Base-by-base conservation (phyloP, 192 early-diverging fungal genomes). In the Rhizophagus clarus region DNA sequence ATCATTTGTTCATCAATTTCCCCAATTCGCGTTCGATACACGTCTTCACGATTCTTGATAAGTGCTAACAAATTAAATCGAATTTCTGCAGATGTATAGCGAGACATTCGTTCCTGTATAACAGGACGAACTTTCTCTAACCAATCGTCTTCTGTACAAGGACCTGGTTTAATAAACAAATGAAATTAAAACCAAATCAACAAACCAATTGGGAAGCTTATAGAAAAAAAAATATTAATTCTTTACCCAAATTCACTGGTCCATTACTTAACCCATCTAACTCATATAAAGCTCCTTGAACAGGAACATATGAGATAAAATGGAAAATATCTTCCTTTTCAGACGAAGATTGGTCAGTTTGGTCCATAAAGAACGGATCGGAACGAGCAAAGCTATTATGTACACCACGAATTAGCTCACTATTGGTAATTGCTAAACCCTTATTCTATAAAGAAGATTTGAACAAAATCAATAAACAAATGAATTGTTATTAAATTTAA, bases 31-130 rank as follows among this genome's bases (percentile, higher is more conserved):
- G 92, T 83, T 32, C 84, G 74, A 69, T 89, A 85, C 10, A 86
- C 81, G 62, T 90, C 89, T 56, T 88, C 85, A 32, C 90, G 89
- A 79, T 92, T 91, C 61, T 89, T 87, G 11, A 91, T 92, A 8
- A 95, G 85, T 0, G 94, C 93, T 93, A 95, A 91, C 77, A 95
- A 80, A 73, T 93, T 95, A 72, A 94, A 95, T 45, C 93, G 87
- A 68, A 94, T 91, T 82, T 95, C 94, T 9, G 80, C 80, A 24
- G 88, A 80, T 29, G 84, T 83, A 66, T 91, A 90, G 56, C 86
- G 86, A 12, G 82, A 82, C 90, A 95, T 94, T 10, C 94, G 88
- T 47, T 83, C 80, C 82, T 92, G 87, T 61, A 95, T 94, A 6
- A 93, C 92, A 37, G 83, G 84, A 7, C 89, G 88, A 4, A 88